Evolutionary conservation across 1,284 basidiomycete species (phyloP).

Genomic region (Ustilago loliicola): DNA sequence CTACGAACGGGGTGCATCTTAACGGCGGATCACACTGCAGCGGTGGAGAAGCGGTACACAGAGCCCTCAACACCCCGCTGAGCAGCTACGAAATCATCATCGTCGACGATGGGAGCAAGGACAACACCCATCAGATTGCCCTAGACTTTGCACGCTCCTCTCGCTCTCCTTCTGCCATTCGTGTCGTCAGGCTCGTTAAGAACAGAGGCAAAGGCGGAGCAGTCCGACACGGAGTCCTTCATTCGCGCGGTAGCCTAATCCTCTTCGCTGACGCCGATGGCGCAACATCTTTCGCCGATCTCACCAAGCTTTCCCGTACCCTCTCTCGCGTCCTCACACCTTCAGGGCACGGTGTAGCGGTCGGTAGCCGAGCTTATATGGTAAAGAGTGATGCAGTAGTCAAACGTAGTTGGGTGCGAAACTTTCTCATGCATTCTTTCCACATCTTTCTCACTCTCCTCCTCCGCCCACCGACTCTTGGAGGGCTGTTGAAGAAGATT

Average conservation of each 20-base stretch:
- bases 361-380: slow-evolving; percentile 88
- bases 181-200: slow-evolving; percentile 81
- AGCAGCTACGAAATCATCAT: slow-evolving; percentile 80
- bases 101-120: slow-evolving; percentile 88
- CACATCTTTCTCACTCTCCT: slow-evolving; percentile 74
- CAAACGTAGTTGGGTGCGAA: slow-evolving; percentile 87
- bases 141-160: slow-evolving; percentile 78
- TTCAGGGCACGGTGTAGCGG: slow-evolving; percentile 77
- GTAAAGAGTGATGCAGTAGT: slow-evolving; percentile 93
- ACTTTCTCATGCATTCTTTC: slow-evolving; percentile 90
- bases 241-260: slow-evolving; percentile 81
- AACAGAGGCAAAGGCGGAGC: slow-evolving; percentile 94
- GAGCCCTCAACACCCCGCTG: slow-evolving; percentile 32
- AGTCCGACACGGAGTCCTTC: slow-evolving; percentile 80
- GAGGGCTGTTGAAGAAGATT: slow-evolving; percentile 7
- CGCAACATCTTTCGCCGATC: slow-evolving; percentile 85
- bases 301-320: slow-evolving; percentile 79
- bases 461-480: slow-evolving; percentile 57
- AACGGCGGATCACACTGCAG: background rate
- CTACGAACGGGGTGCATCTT: background rate
- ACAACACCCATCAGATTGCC: slow-evolving; percentile 79
- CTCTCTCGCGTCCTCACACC: slow-evolving; percentile 72
- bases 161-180: slow-evolving; percentile 74
- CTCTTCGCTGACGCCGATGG: slow-evolving; percentile 95
- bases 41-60: background rate